Base-by-base conservation (phyloP, 208 protist species). In the Leishmania gerbilli region DNA sequence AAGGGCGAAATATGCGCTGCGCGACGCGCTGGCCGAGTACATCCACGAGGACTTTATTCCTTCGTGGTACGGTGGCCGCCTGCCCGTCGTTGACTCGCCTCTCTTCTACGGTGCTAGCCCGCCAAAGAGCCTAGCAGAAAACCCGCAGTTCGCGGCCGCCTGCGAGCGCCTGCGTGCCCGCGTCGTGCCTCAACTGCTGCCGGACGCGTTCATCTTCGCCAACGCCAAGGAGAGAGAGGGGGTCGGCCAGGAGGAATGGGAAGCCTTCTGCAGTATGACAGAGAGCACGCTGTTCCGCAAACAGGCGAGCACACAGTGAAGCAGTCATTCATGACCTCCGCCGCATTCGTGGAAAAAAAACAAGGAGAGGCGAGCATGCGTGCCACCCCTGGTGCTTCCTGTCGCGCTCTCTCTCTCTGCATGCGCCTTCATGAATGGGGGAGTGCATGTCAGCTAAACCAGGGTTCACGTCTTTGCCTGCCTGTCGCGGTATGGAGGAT, bases 41-140 rank as follows among this genome's bases (percentile, higher is more conserved):
- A 89, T 92, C 53, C 53, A 85, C 72, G 58, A 76, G 17, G 58
- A 62, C 67, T 92, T 89, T 68, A 90, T 92, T 60, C 89, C 89
- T 1, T 81, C 87, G 5, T 88, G 76, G 82, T 92, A 92, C 77
- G 89, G 89, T 56, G 89, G 89, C 31, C 9, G 77, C 51, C 82
- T 90, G 76, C 55, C 56, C 49, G 67, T 78, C 6, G 37, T 19
- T 15, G 80, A 80, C 21, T 76, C 85, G 2, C 89, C 89, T 49
- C 60, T 89, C 5, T 86, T 83, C 80, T 92, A 90, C 79, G 87
- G 86, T 45, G 83, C 74, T 27, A 45, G 55, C 15, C 67, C 86
- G 56, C 88, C 88, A 4, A 77, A 85, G 42, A 65, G 71, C 42
- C 74, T 92, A 4, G 68, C 76, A 37, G 6, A 60, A 31, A 76